Percentiles rank a stretch among this genome's conserved stretches.
Conservation (phyloP, 148 eudicot species). For the Rhododendron molle region DNA sequence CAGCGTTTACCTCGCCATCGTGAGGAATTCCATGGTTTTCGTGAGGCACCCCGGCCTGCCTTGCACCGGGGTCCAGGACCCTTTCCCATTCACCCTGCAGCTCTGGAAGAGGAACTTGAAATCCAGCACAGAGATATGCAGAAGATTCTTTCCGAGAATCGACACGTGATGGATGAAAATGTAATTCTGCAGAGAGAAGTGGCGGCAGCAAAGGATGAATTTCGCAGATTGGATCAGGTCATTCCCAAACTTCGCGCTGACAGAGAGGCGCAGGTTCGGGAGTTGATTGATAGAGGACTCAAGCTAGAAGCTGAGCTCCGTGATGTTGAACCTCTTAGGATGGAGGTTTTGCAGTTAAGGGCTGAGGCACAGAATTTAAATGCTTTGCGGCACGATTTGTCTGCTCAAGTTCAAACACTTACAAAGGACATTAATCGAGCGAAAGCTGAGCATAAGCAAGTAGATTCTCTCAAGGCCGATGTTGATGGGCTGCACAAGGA, state of each 20-base stretch:
- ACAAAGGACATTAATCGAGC: conserved; percentile 47
- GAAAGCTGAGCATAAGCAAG: conserved; percentile 60
- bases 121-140: conserved; percentile 65
- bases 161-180: conserved; percentile 63
- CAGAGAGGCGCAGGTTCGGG: conserved; percentile 47
- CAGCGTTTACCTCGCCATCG: conserved; percentile 66
- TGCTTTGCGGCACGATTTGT: conserved; percentile 49
- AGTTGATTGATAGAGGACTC: conserved; percentile 57
- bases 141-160: conserved; percentile 62
- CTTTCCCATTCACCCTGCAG: conserved; percentile 56
- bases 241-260: conserved; percentile 61
- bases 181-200: conserved; percentile 66
- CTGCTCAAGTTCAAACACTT: conserved; percentile 60
- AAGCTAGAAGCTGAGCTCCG: conserved; percentile 78
- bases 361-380: conserved; percentile 63
- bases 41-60: conserved; percentile 51
- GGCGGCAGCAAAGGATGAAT: conserved; percentile 64
- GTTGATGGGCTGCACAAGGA: conserved; percentile 68
- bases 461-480: conserved; percentile 55
- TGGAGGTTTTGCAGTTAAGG: conserved; percentile 59
- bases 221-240: conserved; percentile 56
- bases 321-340: conserved; percentile 60
- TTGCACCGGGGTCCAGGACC: conserved; percentile 53
- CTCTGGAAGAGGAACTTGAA: conserved; percentile 80
- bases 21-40: conserved; percentile 43